These are phyloP conservation scores for Ambrosia artemisiifolia DNA, from an alignment of 129 eudicot genomes.

Conservation along the genomic window DNA sequence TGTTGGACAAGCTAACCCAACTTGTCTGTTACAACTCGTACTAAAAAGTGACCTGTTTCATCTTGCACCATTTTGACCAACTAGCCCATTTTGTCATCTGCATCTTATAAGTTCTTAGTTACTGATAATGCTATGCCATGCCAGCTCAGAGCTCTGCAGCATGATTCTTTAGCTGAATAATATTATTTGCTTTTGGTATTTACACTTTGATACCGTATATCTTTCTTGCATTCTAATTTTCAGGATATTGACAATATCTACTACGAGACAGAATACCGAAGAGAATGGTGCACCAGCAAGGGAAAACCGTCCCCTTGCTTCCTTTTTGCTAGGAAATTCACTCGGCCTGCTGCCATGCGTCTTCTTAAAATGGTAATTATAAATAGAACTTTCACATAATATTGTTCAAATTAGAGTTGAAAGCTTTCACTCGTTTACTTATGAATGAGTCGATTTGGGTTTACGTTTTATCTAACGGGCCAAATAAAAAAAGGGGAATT, in stretches of 20 bases:
- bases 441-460: neutral
- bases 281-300: conserved; percentile 97
- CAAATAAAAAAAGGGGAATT: neutral
- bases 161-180: too few species aligned
- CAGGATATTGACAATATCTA: conserved; percentile 83
- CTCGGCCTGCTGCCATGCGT: conserved; percentile 90
- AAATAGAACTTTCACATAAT: neutral
- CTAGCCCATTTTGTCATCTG: neutral
- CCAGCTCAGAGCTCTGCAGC: too few species aligned
- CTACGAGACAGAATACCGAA: conserved; percentile 83
- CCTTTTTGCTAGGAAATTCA: conserved; percentile 90
- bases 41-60: too few species aligned
- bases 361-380: conserved; percentile 69
- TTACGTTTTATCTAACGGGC: neutral
- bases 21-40: too few species aligned
- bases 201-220: conserved; percentile 1
- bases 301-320: conserved; percentile 88
- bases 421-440: too few species aligned
- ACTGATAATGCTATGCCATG: neutral
- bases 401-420: too few species aligned
- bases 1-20: too few species aligned
- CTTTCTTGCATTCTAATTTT: neutral
- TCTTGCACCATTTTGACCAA: too few species aligned
- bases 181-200: conserved; percentile 17
- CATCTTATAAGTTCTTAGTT: neutral